A percentile compares a stretch with the other conserved stretches of the same genome.
Evolutionary conservation across 371 early-diverging fungal genomes (phyloP).

Genomic region (Mucor lusitanicus): DNA sequence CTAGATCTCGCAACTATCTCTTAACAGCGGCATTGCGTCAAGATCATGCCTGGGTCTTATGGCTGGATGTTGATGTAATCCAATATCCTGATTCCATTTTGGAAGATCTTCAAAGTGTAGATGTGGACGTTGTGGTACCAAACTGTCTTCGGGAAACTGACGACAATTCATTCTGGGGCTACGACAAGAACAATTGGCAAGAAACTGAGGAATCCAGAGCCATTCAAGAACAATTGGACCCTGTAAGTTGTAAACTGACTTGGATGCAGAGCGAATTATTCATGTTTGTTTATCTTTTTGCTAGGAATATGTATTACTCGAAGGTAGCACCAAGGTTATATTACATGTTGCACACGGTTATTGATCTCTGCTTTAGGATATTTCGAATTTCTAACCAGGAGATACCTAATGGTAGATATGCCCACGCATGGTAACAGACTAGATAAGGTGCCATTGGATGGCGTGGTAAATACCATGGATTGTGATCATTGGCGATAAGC

Average conservation of each 20-base stretch:
- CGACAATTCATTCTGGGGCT: constrained; percentile 48
- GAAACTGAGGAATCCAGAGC: constrained; percentile 58
- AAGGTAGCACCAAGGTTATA: constrained; percentile 23
- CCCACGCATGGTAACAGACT: constrained; percentile 36
- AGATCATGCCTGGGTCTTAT: constrained; percentile 68
- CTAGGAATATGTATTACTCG: constrained; percentile 43
- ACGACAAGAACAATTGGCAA: constrained; percentile 70
- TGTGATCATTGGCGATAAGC: background rate
- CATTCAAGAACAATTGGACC: constrained; percentile 54
- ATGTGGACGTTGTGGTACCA: constrained; percentile 68
- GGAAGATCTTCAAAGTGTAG: constrained; percentile 56
- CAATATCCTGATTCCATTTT: constrained; percentile 58
- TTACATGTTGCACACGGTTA: background rate
- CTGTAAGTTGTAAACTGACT: constrained; percentile 20
- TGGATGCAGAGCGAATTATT: background rate
- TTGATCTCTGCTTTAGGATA: constrained; percentile 14
- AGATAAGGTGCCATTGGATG: constrained; percentile 37
- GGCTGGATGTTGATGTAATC: constrained; percentile 69
- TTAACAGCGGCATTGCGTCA: constrained; percentile 51
- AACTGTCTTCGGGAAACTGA: constrained; percentile 54
- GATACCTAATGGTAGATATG: constrained; percentile 53
- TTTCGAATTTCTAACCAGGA: constrained; percentile 44
- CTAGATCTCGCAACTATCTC: constrained; percentile 60
- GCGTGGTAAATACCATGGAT: constrained; percentile 9
- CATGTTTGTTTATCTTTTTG: background rate